phyloP scores from a whole-genome alignment of 139 green algal species.

The Haematococcus lacustris region DNA sequence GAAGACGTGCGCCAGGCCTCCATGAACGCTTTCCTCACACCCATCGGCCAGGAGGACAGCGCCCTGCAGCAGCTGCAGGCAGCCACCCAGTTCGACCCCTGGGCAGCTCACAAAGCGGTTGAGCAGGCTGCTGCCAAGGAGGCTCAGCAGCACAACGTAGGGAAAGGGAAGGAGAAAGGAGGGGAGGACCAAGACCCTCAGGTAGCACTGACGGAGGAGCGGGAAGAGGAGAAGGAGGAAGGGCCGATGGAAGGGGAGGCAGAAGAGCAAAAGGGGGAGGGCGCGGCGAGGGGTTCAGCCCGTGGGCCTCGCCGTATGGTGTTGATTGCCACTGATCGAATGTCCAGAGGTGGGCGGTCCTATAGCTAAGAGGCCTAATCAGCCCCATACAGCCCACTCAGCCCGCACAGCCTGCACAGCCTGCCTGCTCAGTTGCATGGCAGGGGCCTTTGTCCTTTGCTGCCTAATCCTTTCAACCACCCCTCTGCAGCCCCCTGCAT shows the following conservation, averaged over 20 bases:
- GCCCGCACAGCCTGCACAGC: too few relatives aligned
- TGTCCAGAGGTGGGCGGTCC: slow-evolving; percentile 24
- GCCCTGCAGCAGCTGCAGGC: background rate
- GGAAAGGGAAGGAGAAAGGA: too few relatives aligned
- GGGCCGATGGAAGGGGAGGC: background rate
- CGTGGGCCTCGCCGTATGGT: slow-evolving; percentile 7
- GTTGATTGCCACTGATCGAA: slow-evolving; percentile 37
- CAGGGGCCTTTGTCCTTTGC: too few relatives aligned
- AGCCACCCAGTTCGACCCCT: too few relatives aligned
- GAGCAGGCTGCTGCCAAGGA: too few relatives aligned
- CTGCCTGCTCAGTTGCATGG: too few relatives aligned
- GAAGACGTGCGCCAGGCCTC: slow-evolving; percentile 33
- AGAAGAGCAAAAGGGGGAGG: background rate
- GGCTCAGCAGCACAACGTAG: too few relatives aligned
- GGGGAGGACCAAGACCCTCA: too few relatives aligned
- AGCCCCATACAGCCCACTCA: background rate
- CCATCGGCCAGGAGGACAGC: slow-evolving; percentile 4
- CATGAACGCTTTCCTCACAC: slow-evolving; percentile 60
- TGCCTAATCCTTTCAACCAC: too few relatives aligned
- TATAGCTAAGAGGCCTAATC: background rate
- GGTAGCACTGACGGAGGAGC: too few relatives aligned
- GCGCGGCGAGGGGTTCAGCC: background rate
- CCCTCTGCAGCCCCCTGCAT: too few relatives aligned
- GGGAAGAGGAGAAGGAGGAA: background rate
- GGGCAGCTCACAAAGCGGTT: too few relatives aligned